A percentile compares a stretch with the other conserved stretches of the same genome.
Evolutionary conservation across 768 basidiomycete species (phyloP).

Genomic region (Suillus subaureus): DNA sequence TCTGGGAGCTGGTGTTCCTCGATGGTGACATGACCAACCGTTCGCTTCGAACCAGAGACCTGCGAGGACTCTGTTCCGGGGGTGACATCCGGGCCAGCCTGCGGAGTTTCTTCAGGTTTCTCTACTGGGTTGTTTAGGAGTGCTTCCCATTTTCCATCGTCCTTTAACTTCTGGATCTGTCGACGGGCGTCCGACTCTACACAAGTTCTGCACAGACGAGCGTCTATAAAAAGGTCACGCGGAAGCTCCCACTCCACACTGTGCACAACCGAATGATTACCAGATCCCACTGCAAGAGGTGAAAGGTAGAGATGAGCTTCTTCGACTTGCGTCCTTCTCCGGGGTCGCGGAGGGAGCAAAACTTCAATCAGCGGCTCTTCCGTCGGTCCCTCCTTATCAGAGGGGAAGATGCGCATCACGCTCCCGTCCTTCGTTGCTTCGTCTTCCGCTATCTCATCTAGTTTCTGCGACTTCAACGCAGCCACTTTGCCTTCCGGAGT

Average conservation of each 20-base stretch:
- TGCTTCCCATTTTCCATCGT: conserved; percentile 23
- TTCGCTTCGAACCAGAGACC: not conserved
- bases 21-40: not conserved
- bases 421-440: conserved; percentile 16
- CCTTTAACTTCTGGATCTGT: conserved; percentile 24
- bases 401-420: conserved; percentile 23
- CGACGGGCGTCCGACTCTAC: conserved; percentile 33
- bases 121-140: not conserved
- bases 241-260: conserved; percentile 56
- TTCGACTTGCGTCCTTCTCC: conserved; percentile 21
- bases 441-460: conserved; percentile 12
- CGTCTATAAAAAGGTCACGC: conserved; percentile 37
- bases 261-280: conserved; percentile 57
- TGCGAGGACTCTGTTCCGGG: not conserved
- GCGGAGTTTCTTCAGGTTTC: not conserved
- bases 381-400: conserved; percentile 23
- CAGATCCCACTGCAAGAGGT: conserved; percentile 41
- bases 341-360: conserved; percentile 29
- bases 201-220: conserved; percentile 42
- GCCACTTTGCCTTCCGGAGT: conserved; percentile 3
- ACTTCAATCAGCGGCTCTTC: conserved; percentile 33
- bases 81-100: not conserved
- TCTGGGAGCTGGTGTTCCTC: not conserved
- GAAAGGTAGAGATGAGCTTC: conserved; percentile 56
- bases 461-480: conserved; percentile 4